A percentile compares a stretch with the other conserved stretches of the same genome.
These are phyloP conservation scores for Coniosporium tulheliwenetii DNA, from an alignment of 2,329 filamentous ascomycete genomes.

Conservation along the genomic window DNA sequence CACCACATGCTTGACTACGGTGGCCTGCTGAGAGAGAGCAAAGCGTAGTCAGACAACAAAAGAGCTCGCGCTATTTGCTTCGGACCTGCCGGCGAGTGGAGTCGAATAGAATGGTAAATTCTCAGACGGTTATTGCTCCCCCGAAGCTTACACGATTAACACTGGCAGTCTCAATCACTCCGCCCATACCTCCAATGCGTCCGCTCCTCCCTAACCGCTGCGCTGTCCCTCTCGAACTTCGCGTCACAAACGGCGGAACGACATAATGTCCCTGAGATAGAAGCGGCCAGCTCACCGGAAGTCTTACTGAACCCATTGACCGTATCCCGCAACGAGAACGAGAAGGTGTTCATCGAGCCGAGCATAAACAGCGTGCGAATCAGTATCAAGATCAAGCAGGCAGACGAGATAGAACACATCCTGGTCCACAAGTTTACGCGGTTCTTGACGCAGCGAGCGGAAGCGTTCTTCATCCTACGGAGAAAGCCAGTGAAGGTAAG, in stretches of 20 bases:
- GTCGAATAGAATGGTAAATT: not conserved
- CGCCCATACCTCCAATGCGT: constrained; percentile 94
- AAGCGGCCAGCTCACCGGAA: constrained; percentile 84
- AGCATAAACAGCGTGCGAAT: constrained; percentile 94
- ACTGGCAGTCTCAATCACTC: constrained; percentile 72
- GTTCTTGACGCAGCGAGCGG: constrained; percentile 89
- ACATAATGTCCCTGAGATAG: constrained; percentile 96
- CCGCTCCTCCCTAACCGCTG: constrained; percentile 82
- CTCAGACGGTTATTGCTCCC: not conserved
- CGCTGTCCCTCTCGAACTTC: constrained; percentile 90
- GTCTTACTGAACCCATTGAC: constrained; percentile 82
- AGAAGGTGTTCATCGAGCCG: constrained; percentile 89
- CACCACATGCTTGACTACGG: too few species aligned
- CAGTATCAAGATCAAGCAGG: constrained; percentile 98
- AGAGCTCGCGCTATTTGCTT: too few species aligned
- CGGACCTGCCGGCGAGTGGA: too few species aligned
- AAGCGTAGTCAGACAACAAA: not conserved
- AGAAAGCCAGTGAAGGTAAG: constrained; percentile 88
- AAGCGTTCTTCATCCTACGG: constrained; percentile 91
- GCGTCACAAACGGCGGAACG: constrained; percentile 91
- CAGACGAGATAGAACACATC: constrained; percentile 96
- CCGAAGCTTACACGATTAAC: not conserved
- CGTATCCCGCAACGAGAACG: constrained; percentile 89
- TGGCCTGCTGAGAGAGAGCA: not conserved
- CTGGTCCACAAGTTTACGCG: constrained; percentile 96